Conservation (phyloP, 177 flowering plant genomes). For the Vitis hybrid region DNA sequence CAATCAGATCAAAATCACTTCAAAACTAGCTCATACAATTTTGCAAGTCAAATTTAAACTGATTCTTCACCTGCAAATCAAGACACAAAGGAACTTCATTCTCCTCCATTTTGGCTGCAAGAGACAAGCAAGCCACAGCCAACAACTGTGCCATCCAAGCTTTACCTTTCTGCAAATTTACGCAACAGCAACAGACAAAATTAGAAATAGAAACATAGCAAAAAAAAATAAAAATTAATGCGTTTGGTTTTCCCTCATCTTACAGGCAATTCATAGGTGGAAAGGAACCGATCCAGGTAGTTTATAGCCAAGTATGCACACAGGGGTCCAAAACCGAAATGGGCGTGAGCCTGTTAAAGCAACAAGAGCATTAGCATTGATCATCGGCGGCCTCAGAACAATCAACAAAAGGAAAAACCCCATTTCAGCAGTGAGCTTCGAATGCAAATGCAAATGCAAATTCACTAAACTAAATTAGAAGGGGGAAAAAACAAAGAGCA, state of each 20-base stretch:
- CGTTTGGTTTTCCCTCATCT: slow-evolving; percentile 25
- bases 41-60: background rate
- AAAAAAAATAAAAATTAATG: background rate
- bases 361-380: slow-evolving; percentile 7
- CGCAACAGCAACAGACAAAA: background rate
- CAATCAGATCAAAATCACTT: background rate
- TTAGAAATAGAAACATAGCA: background rate
- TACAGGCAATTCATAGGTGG: slow-evolving; percentile 76
- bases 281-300: slow-evolving; percentile 88
- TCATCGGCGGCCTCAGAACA: slow-evolving; percentile 2
- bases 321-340: slow-evolving; percentile 73
- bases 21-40: slow-evolving; percentile 6
- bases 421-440: background rate
- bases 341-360: slow-evolving; percentile 60
- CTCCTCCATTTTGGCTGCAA: slow-evolving; percentile 92
- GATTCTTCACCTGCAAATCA: slow-evolving; percentile 71
- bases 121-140: slow-evolving; percentile 80
- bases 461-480: background rate
- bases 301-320: slow-evolving; percentile 63
- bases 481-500: background rate
- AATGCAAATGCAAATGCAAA: background rate
- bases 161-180: slow-evolving; percentile 53
- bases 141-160: slow-evolving; percentile 85
- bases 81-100: slow-evolving; percentile 65
- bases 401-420: background rate